Conservation (phyloP, 768 basidiomycete species). For the Pleurotus ostreatus region DNA sequence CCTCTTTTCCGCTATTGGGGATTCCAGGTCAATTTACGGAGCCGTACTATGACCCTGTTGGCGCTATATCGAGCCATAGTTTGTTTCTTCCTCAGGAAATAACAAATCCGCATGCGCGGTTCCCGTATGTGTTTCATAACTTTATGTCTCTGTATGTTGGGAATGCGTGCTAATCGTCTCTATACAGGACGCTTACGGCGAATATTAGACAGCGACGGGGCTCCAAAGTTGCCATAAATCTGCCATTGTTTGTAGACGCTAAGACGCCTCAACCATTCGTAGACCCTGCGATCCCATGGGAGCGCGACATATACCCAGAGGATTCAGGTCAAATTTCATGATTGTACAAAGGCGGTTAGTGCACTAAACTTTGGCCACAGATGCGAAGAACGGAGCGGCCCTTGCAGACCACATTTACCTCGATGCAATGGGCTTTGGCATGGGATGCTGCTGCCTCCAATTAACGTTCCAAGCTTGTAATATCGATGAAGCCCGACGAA, state of each 20-base stretch:
- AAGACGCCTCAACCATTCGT: constrained; percentile 87
- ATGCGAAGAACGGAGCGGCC: constrained; percentile 89
- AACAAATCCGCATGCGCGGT: constrained; percentile 95
- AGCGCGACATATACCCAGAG: constrained; percentile 78
- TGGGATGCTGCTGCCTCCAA: constrained; percentile 98
- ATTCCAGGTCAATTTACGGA: constrained; percentile 89
- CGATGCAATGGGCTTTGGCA: constrained; percentile 99
- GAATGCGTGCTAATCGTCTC: constrained; percentile 15
- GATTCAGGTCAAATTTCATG: constrained; percentile 59
- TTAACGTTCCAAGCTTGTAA: constrained; percentile 97
- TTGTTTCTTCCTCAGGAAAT: constrained; percentile 94
- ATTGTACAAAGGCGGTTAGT: background rate
- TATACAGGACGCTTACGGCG: constrained; percentile 85
- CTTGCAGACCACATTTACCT: constrained; percentile 90
- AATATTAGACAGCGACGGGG: constrained; percentile 90
- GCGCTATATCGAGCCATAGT: constrained; percentile 85
- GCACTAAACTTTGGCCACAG: constrained; percentile 28
- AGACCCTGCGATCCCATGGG: constrained; percentile 89
- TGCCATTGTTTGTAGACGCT: constrained; percentile 87
- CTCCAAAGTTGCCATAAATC: constrained; percentile 92
- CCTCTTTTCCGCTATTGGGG: constrained; percentile 93
- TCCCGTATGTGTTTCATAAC: constrained; percentile 69
- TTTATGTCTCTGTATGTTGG: constrained; percentile 5
- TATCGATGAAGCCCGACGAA: constrained; percentile 83
- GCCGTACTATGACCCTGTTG: constrained; percentile 71